These are phyloP conservation scores for Cryphonectria radicalis DNA, from an alignment of 2,329 filamentous ascomycete species.

Conservation along the genomic window DNA sequence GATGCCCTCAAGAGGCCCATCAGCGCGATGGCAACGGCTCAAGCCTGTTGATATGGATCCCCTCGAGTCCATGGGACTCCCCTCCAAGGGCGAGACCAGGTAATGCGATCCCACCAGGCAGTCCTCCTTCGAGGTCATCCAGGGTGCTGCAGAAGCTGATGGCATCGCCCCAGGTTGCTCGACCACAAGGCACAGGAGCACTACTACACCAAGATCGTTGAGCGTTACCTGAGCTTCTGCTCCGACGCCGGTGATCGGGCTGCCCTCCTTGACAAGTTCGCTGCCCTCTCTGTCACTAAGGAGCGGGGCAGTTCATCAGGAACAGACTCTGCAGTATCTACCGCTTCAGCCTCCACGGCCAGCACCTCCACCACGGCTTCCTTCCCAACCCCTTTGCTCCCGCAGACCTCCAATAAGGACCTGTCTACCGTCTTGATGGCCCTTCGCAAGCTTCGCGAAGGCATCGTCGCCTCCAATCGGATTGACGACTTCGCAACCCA, in stretches of 20 bases:
- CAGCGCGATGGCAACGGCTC: conserved; percentile 68
- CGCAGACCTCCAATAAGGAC: conserved; percentile 57
- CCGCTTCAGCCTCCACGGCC: conserved; percentile 4
- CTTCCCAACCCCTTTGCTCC: conserved; percentile 23
- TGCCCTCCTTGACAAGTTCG: conserved; percentile 75
- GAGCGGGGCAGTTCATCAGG: conserved; percentile 28
- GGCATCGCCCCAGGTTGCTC: conserved; percentile 58
- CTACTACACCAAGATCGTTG: conserved; percentile 86
- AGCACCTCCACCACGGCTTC: conserved; percentile 15
- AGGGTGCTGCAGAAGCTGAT: conserved; percentile 4
- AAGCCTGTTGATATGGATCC: conserved; percentile 77
- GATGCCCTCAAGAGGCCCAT: conserved; percentile 38
- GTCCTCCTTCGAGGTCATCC: conserved; percentile 18
- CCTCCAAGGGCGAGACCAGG: conserved; percentile 90
- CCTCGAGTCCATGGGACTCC: conserved; percentile 80
- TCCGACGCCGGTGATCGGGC: conserved; percentile 72
- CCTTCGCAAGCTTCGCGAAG: conserved; percentile 90
- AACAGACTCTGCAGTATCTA: conserved; percentile 27
- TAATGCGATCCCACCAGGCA: conserved; percentile 42
- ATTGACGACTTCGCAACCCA: conserved; percentile 82
- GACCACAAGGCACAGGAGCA: conserved; percentile 78
- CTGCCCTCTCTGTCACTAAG: conserved; percentile 57
- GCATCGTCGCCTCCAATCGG: conserved; percentile 77
- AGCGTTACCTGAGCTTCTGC: conserved; percentile 89
- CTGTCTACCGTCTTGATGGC: conserved; percentile 78